A percentile compares a stretch with the other conserved stretches of the same genome.
phyloP scores from a whole-genome alignment of 106 monocot species.

The Apostasia ramifera region DNA sequence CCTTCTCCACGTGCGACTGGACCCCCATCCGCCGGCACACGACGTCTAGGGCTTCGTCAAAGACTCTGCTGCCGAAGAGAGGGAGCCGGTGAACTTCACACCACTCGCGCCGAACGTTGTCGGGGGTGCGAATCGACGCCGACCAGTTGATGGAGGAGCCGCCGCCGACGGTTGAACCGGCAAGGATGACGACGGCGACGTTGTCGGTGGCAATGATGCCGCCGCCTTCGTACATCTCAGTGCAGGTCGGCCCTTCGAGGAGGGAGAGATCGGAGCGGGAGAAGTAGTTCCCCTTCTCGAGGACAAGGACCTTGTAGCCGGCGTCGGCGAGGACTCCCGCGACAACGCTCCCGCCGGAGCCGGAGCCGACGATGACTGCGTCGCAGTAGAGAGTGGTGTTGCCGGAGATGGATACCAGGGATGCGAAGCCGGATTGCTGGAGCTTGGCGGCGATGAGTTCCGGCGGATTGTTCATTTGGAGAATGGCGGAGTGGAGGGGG shows the following conservation, averaged over 20 bases:
- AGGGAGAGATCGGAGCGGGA: constrained; percentile 22
- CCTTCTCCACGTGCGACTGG: constrained; percentile 19
- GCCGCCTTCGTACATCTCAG: constrained; percentile 35
- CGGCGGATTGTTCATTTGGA: constrained; percentile 10
- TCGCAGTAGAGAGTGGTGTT: constrained; percentile 26
- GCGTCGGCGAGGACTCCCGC: constrained; percentile 31
- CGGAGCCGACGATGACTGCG: constrained; percentile 35
- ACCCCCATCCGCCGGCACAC: constrained; percentile 53
- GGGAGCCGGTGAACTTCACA: constrained; percentile 20
- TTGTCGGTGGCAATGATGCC: constrained; percentile 33
- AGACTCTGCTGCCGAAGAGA: constrained; percentile 42
- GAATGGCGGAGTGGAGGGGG: constrained; percentile 13
- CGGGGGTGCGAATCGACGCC: constrained; percentile 48
- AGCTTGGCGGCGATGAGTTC: constrained; percentile 4
- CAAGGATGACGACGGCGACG: constrained; percentile 24
- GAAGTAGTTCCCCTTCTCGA: constrained; percentile 32
- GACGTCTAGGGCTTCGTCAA: constrained; percentile 36
- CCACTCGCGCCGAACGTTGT: constrained; percentile 29
- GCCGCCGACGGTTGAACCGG: constrained; percentile 54
- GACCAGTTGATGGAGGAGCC: constrained; percentile 71
- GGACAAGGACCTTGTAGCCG: constrained; percentile 38
- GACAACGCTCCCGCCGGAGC: constrained; percentile 38
- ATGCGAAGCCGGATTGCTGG: constrained; percentile 7
- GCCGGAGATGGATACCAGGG: neutral
- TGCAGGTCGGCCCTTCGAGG: constrained; percentile 27